Percentiles rank a stretch among this genome's conserved stretches.
Evolutionary conservation across 2,329 filamentous ascomycete species (phyloP).

Genomic region (Phyllachora maydis): DNA sequence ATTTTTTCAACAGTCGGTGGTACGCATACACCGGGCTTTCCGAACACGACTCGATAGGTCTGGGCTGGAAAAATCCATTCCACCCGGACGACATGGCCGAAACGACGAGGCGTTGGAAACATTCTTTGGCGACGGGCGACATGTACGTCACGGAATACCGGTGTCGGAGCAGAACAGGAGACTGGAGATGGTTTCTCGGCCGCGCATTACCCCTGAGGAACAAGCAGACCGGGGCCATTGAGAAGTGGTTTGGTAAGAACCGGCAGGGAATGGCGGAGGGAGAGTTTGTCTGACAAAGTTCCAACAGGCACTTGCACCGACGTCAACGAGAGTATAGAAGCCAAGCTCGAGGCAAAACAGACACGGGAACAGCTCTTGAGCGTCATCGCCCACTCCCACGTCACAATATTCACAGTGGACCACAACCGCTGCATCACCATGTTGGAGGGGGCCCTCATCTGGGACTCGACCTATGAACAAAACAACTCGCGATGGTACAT

Average conservation of each 20-base stretch:
- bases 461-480: slow-evolving; percentile 20
- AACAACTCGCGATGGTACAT: slow-evolving; percentile 26
- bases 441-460: slow-evolving; percentile 46
- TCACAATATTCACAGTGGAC: slow-evolving; percentile 58
- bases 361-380: slow-evolving; percentile 50
- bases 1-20: slow-evolving; percentile 64
- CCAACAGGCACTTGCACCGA: slow-evolving; percentile 50
- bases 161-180: slow-evolving; percentile 41
- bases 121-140: slow-evolving; percentile 44
- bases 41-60: slow-evolving; percentile 38
- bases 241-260: slow-evolving; percentile 52
- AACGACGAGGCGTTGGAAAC: slow-evolving; percentile 35
- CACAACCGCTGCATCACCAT: slow-evolving; percentile 39
- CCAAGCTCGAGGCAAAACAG: slow-evolving; percentile 42
- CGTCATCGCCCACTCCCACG: slow-evolving; percentile 54
- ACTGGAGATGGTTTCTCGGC: slow-evolving; percentile 64
- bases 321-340: slow-evolving; percentile 53
- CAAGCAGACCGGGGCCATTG: slow-evolving; percentile 41
- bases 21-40: slow-evolving; percentile 57
- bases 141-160: slow-evolving; percentile 53
- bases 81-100: slow-evolving; percentile 47
- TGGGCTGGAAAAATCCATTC: slow-evolving; percentile 41
- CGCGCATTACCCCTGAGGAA: slow-evolving; percentile 49
- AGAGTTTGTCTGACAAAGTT: no score
- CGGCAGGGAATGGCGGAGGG: no score